Conservation (phyloP, 2,329 filamentous ascomycete genomes). For the Lithohypha guttulata region DNA sequence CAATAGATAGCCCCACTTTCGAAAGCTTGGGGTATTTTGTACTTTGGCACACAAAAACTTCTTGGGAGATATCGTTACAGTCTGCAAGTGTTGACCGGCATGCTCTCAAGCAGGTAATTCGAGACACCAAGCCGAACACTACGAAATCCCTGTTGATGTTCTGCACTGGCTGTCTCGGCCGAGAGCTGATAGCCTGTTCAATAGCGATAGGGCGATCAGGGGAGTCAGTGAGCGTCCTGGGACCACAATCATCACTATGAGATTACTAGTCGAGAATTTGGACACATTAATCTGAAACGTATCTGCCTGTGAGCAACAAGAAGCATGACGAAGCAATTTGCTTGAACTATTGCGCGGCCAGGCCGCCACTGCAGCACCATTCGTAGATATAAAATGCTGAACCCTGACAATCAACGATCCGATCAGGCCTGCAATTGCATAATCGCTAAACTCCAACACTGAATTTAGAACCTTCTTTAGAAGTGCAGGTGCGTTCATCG, state of each 20-base stretch:
- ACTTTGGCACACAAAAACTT: neutral
- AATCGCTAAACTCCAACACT: neutral
- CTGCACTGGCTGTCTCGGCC: conserved; percentile 3
- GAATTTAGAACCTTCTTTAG: neutral
- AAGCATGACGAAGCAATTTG: conserved; percentile 16
- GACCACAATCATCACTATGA: neutral
- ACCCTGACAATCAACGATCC: neutral
- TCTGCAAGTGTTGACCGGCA: neutral
- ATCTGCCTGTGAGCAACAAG: conserved; percentile 7
- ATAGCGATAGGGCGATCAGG: neutral
- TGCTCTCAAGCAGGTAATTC: neutral
- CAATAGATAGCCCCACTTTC: neutral
- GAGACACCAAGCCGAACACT: neutral
- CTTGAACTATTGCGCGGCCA: conserved; percentile 19
- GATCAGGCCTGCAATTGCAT: conserved; percentile 1
- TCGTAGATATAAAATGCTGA: neutral
- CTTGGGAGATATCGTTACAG: neutral
- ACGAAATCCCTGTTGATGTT: neutral
- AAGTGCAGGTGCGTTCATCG: conserved; percentile 3
- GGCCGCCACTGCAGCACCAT: conserved; percentile 4
- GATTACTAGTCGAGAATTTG: no score
- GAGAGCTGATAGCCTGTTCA: neutral
- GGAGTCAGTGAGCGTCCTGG: conserved; percentile 7
- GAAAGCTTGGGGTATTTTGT: neutral
- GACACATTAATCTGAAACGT: conserved; percentile 9